Evolutionary conservation across 1,284 basidiomycete species (phyloP).

Genomic region (Apiotrichum siamense): DNA sequence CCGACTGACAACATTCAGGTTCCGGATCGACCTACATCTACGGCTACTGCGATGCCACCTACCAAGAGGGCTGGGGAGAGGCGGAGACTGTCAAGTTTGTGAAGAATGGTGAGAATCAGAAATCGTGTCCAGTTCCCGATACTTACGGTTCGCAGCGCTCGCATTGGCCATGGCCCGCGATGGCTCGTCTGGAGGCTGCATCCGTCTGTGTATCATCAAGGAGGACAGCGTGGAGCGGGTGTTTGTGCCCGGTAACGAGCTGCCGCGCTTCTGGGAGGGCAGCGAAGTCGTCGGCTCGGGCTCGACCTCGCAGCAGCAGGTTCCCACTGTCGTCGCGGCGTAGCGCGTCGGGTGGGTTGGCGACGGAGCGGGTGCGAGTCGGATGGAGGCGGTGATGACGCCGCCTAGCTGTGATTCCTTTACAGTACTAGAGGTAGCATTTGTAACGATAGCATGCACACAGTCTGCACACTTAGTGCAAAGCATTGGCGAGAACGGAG

Average conservation of each 20-base stretch:
- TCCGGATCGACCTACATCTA: slow-evolving; percentile 98
- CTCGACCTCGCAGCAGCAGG: not conserved
- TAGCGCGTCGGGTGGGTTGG: not conserved
- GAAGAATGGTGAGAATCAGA: slow-evolving; percentile 69
- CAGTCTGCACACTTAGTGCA: not conserved
- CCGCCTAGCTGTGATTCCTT: not conserved
- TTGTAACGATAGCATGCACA: slow-evolving; percentile 17
- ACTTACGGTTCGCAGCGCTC: slow-evolving; percentile 70
- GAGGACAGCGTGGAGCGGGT: slow-evolving; percentile 83
- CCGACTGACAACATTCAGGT: slow-evolving; percentile 51
- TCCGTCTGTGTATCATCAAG: slow-evolving; percentile 94
- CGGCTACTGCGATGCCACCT: slow-evolving; percentile 99
- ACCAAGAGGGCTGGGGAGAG: slow-evolving; percentile 82
- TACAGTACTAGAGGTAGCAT: not conserved
- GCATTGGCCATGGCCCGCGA: slow-evolving; percentile 95
- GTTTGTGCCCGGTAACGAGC: slow-evolving; percentile 89
- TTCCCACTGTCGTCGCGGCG: not conserved
- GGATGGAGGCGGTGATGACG: not conserved
- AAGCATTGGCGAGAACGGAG: no score
- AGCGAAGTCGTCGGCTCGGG: slow-evolving; percentile 35
- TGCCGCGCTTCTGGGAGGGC: slow-evolving; percentile 57
- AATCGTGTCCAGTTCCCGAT: not conserved
- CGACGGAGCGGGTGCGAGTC: not conserved
- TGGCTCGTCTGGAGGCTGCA: slow-evolving; percentile 94
- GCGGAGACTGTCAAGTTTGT: slow-evolving; percentile 93